These are phyloP conservation scores for Fusarium nisikadoi DNA, from an alignment of 2,329 filamentous ascomycete genomes.

Conservation along the genomic window DNA sequence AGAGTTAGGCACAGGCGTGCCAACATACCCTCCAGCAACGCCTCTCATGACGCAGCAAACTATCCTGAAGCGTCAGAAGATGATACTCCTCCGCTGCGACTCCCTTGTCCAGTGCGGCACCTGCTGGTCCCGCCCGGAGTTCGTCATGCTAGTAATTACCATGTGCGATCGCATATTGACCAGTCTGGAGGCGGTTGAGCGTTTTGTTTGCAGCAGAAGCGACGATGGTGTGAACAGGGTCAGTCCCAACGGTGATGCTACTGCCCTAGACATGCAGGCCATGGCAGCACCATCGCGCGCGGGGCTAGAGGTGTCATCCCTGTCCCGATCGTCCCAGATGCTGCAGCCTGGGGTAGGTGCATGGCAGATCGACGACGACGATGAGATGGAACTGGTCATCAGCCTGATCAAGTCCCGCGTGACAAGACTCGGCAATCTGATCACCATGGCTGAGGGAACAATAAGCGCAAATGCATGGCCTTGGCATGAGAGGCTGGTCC, in stretches of 20 bases:
- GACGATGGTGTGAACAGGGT: background rate
- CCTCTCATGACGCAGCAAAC: background rate
- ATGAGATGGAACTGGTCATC: background rate
- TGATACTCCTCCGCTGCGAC: background rate
- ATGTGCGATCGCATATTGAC: background rate
- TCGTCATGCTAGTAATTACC: background rate
- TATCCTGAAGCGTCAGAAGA: background rate
- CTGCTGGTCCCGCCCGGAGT: background rate
- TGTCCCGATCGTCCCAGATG: background rate
- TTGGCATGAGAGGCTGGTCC: background rate
- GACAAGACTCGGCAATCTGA: background rate
- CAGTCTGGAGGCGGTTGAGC: background rate
- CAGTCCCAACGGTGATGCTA: background rate
- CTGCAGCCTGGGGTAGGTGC: background rate
- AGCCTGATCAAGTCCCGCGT: background rate
- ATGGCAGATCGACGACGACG: background rate
- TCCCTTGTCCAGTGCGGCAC: fast-evolving
- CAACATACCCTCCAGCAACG: fast-evolving
- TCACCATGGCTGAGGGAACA: background rate
- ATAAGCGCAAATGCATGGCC: background rate
- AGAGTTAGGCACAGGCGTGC: background rate
- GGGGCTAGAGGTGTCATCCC: background rate
- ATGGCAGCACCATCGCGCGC: background rate
- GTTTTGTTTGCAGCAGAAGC: background rate
- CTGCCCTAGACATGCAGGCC: background rate